Base-by-base conservation (phyloP, 345 rosid genomes). In the Pistacia vera region DNA sequence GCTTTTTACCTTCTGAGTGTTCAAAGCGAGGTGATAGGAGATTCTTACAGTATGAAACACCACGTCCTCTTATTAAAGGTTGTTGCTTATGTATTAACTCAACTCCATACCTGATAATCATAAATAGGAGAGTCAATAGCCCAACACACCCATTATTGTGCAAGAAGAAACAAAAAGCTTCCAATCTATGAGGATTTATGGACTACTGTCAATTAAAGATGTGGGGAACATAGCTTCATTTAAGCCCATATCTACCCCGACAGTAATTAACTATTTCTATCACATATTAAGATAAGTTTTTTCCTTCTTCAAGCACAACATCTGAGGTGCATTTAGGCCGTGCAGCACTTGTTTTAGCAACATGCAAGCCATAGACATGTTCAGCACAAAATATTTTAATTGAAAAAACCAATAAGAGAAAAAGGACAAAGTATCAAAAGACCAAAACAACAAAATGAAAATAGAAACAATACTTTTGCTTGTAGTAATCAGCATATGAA, bases 1-100 rank as follows among this genome's bases (percentile, higher is more conserved):
- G 20, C 35, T 58, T 36, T 54, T 18, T 49, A 92, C 99, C 91
- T 79, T 91, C 95, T 17, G 89, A 84, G 79, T 91, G 97, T 70
- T 96, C 98, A 86, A 93, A 96, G 80, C 99, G 89, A 75, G 97
- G 98, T 68, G 97, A 96, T 35, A 93, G 83, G 76, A 96, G 95
- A 76, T 96, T 96, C 89, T 96, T 96, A 89, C 98, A 96, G 82
- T 91, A 92, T 16, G 99, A 96, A 86, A 96, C 99, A 78, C 99
- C 99, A 16, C 97, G 97, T 63, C 94, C 99, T 88, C 91, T 93
- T 79, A 92, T 91, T 71, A 96, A 85, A 77, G 98, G 94, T 70
- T 92, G 97, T 56, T 81, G 83, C 82, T 89, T 93, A 73, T 74
- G 86, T 28, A 74, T 73, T 90, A 92, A 84, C 69, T 92, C 91